Base-by-base conservation (phyloP, 1,284 basidiomycete species). In the Microstroma glucosiphilum region DNA sequence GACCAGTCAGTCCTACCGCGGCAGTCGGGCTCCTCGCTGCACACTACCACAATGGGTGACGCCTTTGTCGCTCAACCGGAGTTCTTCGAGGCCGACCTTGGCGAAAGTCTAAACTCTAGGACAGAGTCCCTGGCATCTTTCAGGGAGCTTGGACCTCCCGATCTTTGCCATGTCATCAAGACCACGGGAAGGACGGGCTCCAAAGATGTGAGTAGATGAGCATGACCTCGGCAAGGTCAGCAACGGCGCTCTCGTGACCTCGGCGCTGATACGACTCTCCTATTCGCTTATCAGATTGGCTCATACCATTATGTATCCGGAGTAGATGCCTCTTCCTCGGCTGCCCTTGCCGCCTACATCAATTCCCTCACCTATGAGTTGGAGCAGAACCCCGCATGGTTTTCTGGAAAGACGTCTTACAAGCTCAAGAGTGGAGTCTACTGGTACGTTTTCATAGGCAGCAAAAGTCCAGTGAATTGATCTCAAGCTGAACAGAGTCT, bases 291-390 rank as follows among this genome's bases (percentile, higher is more conserved):
- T 37, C 30, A 69, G 48, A 68, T 76, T 25, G 75, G 76, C 46
- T 76, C 76, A 3, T 78, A 78, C 59, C 76, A 78, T 65, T 75
- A 75, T 58, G 75, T 96, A 61, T 97, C 94, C 0, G 94, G 94
- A 30, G 91, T 97, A 57, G 94, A 98, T 80, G 92, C 94, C 0
- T 96, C 92, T 11, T 96, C 92, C 1, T 96, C 92, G 12, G 96
- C 94, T 1, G 96, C 92, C 0, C 85, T 98, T 12, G 96, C 94
- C 9, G 94, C 94, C 4, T 98, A 98, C 81, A 89, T 98, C 81
- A 98, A 98, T 83, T 94, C 91, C 15, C 84, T 98, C 40, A 94
- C 91, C 4, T 97, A 97, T 79, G 87, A 90, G 43, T 88, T 98
- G 65, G 94, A 97, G 75, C 91, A 94, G 69, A 87, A 85, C 60